Conservation (phyloP, 331 rosid genomes). For the Rosa hybrid region DNA sequence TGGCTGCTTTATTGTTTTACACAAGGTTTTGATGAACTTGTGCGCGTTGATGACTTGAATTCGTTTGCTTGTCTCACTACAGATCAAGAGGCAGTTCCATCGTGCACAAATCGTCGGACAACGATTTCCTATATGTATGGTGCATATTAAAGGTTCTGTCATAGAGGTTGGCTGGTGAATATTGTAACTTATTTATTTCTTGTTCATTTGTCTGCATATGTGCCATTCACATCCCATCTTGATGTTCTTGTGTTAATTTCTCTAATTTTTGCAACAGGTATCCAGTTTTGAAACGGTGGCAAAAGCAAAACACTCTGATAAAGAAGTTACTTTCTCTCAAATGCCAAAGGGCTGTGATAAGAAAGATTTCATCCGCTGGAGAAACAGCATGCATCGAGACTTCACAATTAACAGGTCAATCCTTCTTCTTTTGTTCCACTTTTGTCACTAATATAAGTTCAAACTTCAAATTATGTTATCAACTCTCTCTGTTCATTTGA, state of each 20-base stretch:
- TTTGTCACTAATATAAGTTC: background rate
- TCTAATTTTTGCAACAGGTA: constrained; percentile 50
- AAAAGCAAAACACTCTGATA: constrained; percentile 27
- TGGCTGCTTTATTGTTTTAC: background rate
- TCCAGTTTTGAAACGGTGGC: constrained; percentile 82
- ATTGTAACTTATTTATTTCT: background rate
- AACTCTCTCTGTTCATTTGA: constrained; percentile 9
- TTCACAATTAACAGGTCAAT: constrained; percentile 78
- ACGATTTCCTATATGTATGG: constrained; percentile 76
- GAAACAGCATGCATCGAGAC: constrained; percentile 65
- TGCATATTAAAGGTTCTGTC: constrained; percentile 49
- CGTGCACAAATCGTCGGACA: constrained; percentile 57
- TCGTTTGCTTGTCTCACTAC: constrained; percentile 15
- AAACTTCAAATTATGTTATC: background rate
- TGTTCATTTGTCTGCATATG: background rate
- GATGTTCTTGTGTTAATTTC: constrained; percentile 10
- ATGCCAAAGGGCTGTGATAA: constrained; percentile 45
- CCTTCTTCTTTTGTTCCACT: background rate
- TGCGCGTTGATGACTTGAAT: background rate
- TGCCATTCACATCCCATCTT: background rate
- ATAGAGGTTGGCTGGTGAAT: constrained; percentile 62
- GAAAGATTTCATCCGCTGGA: constrained; percentile 54
- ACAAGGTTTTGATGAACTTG: background rate
- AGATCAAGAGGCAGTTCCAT: constrained; percentile 57
- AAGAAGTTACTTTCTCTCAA: constrained; percentile 27